phyloP scores from a whole-genome alignment of 1,284 basidiomycete genomes.

The Cryptococcus sp. region DNA sequence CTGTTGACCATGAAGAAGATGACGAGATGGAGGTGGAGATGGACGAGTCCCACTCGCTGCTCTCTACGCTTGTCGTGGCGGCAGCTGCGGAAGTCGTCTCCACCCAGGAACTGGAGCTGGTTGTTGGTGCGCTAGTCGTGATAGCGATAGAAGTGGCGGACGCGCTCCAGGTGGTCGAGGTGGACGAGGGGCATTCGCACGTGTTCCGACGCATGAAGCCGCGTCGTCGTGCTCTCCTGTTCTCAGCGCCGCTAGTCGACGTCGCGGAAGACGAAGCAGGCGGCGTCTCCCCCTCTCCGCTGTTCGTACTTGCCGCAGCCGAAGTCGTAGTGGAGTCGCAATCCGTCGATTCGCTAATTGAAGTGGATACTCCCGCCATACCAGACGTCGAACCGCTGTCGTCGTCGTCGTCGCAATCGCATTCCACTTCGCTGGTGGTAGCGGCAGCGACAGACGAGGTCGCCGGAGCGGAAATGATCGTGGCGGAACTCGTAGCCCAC shows the following conservation, averaged over 20 bases:
- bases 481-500: constrained; percentile 3
- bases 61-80: no score
- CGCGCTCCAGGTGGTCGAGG: not conserved
- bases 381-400: not conserved
- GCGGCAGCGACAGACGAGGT: not conserved
- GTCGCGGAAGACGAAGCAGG: constrained; percentile 2
- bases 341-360: no score
- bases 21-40: no score
- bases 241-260: no score
- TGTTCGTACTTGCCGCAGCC: not conserved
- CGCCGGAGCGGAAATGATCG: not conserved
- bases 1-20: no score
- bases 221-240: not conserved
- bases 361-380: not conserved
- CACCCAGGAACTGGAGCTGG: no score
- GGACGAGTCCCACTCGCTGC: no score
- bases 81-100: no score
- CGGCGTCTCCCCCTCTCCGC: constrained; percentile 11
- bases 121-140: not conserved
- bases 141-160: not conserved
- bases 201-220: not conserved
- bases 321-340: constrained; percentile 3
- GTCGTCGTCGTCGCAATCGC: constrained; percentile 6
- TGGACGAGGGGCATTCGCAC: not conserved
- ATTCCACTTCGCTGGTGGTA: constrained; percentile 4